Percentiles rank a stretch among this genome's conserved stretches.
phyloP scores from a whole-genome alignment of 1,139 yeast species.

The Yamadazyma triangularis region DNA sequence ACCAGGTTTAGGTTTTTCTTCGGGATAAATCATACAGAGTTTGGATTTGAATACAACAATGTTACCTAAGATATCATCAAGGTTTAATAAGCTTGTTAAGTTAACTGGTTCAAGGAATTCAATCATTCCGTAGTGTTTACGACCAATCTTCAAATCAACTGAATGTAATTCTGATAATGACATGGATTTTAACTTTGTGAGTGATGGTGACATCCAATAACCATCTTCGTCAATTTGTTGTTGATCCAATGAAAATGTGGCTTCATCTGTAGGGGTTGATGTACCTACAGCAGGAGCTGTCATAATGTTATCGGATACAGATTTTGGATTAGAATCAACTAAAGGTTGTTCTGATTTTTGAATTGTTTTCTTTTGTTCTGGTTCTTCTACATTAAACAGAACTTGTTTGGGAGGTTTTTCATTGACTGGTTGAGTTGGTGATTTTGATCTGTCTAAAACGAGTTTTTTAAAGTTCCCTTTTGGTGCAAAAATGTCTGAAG shows the following conservation, averaged over 20 bases:
- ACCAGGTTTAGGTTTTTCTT: conserved; percentile 64
- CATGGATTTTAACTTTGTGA: conserved; percentile 55
- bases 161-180: conserved; percentile 59
- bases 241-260: conserved; percentile 13
- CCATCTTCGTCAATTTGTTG: conserved; percentile 54
- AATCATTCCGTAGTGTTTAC: conserved; percentile 71
- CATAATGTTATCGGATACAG: too few relatives aligned
- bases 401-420: conserved; percentile 28
- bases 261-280: conserved; percentile 10
- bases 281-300: too few relatives aligned
- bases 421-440: conserved; percentile 2
- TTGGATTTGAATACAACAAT: conserved; percentile 58
- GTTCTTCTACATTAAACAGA: conserved; percentile 25
- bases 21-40: conserved; percentile 72
- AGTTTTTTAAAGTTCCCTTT: conserved; percentile 53
- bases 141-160: conserved; percentile 77
- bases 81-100: conserved; percentile 56
- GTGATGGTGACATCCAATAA: conserved; percentile 83
- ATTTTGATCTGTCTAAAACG: conserved; percentile 44
- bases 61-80: conserved; percentile 62
- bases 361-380: too few relatives aligned
- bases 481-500: conserved; percentile 72
- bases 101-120: conserved; percentile 82
- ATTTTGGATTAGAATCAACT: neutral
- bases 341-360: neutral